Evolutionary conservation across 2,329 filamentous ascomycete species (phyloP).

Genomic region (Stylonectria norvegica): DNA sequence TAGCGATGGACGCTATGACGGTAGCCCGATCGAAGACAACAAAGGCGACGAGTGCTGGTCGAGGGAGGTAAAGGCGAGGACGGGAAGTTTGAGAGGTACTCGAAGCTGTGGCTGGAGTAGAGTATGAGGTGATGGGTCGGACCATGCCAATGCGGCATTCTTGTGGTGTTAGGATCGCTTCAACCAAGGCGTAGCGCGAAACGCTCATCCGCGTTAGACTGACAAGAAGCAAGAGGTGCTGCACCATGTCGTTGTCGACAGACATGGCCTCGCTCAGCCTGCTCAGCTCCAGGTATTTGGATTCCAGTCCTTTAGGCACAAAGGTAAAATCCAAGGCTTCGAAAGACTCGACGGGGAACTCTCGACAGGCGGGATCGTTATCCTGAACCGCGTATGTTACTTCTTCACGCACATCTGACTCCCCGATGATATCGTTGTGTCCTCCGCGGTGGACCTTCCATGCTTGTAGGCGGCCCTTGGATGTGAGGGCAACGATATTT

Average conservation of each 20-base stretch:
- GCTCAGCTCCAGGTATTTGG: slow-evolving; percentile 48
- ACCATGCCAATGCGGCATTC: slow-evolving; percentile 59
- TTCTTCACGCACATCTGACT: slow-evolving; percentile 65
- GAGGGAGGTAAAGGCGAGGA: slow-evolving; percentile 73
- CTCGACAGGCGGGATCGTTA: slow-evolving; percentile 46
- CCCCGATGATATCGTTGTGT: slow-evolving; percentile 69
- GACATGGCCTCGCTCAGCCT: slow-evolving; percentile 49
- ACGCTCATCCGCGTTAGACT: slow-evolving; percentile 50
- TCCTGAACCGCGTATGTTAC: slow-evolving; percentile 61
- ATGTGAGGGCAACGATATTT: slow-evolving; percentile 75
- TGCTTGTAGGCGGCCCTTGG: slow-evolving; percentile 71
- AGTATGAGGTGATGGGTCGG: slow-evolving; percentile 65
- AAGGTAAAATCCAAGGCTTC: slow-evolving; percentile 79
- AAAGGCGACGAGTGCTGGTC: slow-evolving; percentile 76
- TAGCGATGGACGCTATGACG: slow-evolving; percentile 70
- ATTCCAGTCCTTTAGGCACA: slow-evolving; percentile 51
- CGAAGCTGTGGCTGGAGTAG: slow-evolving; percentile 45
- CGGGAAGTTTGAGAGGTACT: slow-evolving; percentile 35
- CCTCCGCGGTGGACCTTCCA: slow-evolving; percentile 91
- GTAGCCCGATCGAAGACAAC: slow-evolving; percentile 76
- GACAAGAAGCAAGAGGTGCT: slow-evolving; percentile 61
- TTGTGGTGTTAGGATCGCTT: slow-evolving; percentile 59
- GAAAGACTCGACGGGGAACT: slow-evolving; percentile 56
- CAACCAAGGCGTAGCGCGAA: slow-evolving; percentile 71
- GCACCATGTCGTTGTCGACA: slow-evolving; percentile 49